Evolutionary conservation across 2,329 filamentous ascomycete species (phyloP).

Genomic region (Colletotrichum lupini): DNA sequence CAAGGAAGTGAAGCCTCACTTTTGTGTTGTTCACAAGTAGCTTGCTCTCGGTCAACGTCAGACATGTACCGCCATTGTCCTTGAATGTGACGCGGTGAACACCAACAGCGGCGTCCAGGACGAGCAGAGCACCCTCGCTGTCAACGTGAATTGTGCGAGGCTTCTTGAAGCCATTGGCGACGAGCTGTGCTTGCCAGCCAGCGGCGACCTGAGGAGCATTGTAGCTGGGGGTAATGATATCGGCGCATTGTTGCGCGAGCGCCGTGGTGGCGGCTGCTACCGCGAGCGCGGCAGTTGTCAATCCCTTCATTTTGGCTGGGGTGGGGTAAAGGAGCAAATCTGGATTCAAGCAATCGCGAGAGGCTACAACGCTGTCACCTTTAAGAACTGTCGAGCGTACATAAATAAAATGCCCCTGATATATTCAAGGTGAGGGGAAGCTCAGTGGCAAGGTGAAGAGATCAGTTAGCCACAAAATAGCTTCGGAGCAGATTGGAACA

Average conservation of each 20-base stretch:
- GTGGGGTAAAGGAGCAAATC: neutral
- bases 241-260: slow-evolving; percentile 44
- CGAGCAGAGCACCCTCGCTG: slow-evolving; percentile 54
- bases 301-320: slow-evolving; percentile 15
- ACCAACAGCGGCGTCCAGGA: slow-evolving; percentile 56
- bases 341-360: neutral
- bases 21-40: slow-evolving; percentile 45
- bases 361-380: neutral
- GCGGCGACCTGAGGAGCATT: slow-evolving; percentile 50
- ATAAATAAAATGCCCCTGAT: neutral
- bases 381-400: neutral
- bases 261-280: slow-evolving; percentile 20
- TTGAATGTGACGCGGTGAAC: slow-evolving; percentile 53
- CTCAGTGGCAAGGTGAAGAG: slow-evolving; percentile 10
- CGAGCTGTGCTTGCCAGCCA: slow-evolving; percentile 57
- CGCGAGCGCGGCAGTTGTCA: slow-evolving; percentile 11
- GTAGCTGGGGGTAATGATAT: slow-evolving; percentile 48
- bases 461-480: neutral
- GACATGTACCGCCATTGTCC: slow-evolving; percentile 55
- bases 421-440: neutral
- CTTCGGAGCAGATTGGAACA: neutral
- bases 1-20: slow-evolving; percentile 41
- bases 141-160: slow-evolving; percentile 61
- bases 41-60: slow-evolving; percentile 49
- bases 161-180: slow-evolving; percentile 52